Evolutionary conservation across 2,329 filamentous ascomycete species (phyloP), one percentile per base, ranked within the genome.

Genomic region (Calonectria henricotiae): DNA sequence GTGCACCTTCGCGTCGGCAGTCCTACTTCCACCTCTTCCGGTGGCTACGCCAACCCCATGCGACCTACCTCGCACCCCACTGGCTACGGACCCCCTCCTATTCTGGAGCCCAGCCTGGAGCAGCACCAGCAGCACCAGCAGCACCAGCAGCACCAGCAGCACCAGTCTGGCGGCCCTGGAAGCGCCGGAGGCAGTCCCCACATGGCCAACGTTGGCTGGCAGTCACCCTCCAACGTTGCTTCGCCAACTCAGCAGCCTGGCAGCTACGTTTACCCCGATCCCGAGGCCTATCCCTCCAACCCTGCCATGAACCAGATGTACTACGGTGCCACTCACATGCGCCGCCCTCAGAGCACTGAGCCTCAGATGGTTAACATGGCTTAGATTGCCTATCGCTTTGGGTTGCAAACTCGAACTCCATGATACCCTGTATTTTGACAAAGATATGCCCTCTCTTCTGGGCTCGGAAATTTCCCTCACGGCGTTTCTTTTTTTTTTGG

Each of bases 121-220:
- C 27, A 30, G 27, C 27, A 92, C 73, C 91, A 93, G 76, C 20
- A 20, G 20, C 20, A 20, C 20, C 20, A 30, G 27, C 27, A 30
- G 27, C 27, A 92, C 73, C 91, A 93, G 76, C n/a, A n/a, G 20
- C 20, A 20, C 20, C 20, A 30, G 27, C 27, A 30, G 27, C 27
- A 92, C 73, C 91, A 93, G 76, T 47, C 63, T 15, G 86, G 90
- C 3, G 90, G 89, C 1, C 82, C 86, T 61, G 88, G 88, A 66
- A 97, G 94, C 79, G 92, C 89, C n/a, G 90, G 86, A 67, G 93
- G 93, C 64, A 98, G 95, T 81, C 95, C 96, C 62, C 95, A 98
- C 82, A 94, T 98, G 90, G 83, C 85, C 71, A 91, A 88, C 71
- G 88, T 94, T 72, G 93, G 94, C 65, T 98, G 96, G 95, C 93